Base-by-base conservation (phyloP, 768 basidiomycete species). In the Myochromella boudieri region DNA sequence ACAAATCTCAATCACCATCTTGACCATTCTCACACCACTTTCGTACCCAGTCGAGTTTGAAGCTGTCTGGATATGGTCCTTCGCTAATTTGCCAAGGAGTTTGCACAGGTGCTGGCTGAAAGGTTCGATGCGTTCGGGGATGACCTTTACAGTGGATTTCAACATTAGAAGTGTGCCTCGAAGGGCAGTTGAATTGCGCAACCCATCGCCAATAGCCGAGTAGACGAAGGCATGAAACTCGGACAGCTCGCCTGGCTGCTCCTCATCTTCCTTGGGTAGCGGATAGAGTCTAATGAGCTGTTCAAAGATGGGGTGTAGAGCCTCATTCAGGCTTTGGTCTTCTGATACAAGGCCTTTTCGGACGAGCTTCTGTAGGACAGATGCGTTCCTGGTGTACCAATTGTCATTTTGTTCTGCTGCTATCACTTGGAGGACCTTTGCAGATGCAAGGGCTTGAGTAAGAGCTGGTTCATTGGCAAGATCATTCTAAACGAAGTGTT, bases 381-480 rank as follows among this genome's bases (percentile, higher is more conserved):
- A 63, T 1, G 88, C 81, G 60, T 97, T 93, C 17, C 72, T 57
- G 4, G 61, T 68, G 61, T 86, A 90, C 95, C 95, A 99, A 0
- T 76, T 63, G 54, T 93, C 85, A 15, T 85, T 77, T 59, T 95
- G 91, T 59, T 90, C 89, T 0, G 84, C 74, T 2, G 91, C 75
- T 32, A 97, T 85, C 17, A 93, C 84, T 46, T 92, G 87, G 20
- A 99, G 76, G 20, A 97, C 91, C 61, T 91, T 91, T 11, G 91
- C 90, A 3, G 92, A 78, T 45, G 87, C 86, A 38, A 89, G 74
- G 2, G 93, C 87, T 57, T 82, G 78, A 1, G 75, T 70, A 38
- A 92, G 65, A n/a, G 74, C 69, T 7, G 73, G 66, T 27, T 95
- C 93, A 32, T 62, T 74, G 31, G 72, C 80, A 44, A 94, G 70